phyloP scores from a whole-genome alignment of 306 rosid species.

The Inga laurina region DNA sequence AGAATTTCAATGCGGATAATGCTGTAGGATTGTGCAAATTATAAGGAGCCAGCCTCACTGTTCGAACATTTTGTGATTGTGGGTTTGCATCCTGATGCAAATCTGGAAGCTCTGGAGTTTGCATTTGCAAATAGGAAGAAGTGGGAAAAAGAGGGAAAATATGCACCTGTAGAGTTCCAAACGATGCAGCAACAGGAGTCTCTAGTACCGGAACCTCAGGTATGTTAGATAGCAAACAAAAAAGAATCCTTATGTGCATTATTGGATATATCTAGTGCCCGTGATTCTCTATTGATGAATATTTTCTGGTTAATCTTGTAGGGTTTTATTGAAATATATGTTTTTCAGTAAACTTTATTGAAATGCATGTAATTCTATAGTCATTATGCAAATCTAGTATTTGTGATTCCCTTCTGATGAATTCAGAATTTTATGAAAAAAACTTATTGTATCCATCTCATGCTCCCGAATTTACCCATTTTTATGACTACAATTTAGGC shows the following conservation, averaged over 20 bases:
- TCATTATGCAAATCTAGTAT: not conserved
- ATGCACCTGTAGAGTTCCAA: constrained; percentile 48
- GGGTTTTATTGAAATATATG: not conserved
- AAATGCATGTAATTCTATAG: not conserved
- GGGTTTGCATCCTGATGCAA: constrained; percentile 91
- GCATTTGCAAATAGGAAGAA: constrained; percentile 74
- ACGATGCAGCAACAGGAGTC: constrained; percentile 53
- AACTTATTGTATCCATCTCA: not conserved
- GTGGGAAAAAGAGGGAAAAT: constrained; percentile 61
- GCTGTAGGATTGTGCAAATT: constrained; percentile 61
- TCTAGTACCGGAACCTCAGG: constrained; percentile 90
- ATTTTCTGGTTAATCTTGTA: not conserved
- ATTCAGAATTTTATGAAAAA: not conserved
- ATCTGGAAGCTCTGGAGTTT: constrained; percentile 66
- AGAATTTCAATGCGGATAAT: constrained; percentile 34
- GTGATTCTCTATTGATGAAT: constrained; percentile 1
- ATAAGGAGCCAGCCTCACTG: constrained; percentile 76
- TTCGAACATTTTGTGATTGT: constrained; percentile 88
- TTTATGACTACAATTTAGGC: constrained; percentile 18
- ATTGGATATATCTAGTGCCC: not conserved
- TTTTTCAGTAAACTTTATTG: too few relatives aligned
- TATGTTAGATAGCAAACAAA: constrained; percentile 34
- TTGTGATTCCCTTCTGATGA: constrained; percentile 13
- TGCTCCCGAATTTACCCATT: constrained; percentile 11
- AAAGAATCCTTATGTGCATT: not conserved